These are phyloP conservation scores for Lichtheimia corymbifera DNA, from an alignment of 371 early-diverging fungal genomes.

Conservation along the genomic window DNA sequence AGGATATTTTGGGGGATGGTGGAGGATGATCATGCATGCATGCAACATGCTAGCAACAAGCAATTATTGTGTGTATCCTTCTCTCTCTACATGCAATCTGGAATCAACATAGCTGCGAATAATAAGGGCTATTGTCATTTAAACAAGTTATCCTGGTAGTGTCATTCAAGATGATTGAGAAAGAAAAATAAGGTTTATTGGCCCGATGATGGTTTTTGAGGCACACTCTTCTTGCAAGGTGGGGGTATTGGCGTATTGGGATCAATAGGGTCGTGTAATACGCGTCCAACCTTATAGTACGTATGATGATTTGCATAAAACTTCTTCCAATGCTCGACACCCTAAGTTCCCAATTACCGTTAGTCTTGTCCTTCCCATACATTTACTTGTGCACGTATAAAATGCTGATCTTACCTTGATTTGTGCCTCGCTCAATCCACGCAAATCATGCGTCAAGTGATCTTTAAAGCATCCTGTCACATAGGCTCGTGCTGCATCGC, in stretches of 20 bases:
- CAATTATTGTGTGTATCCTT: too few relatives aligned
- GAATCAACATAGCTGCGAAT: too few relatives aligned
- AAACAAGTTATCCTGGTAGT: neutral
- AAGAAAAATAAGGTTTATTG: neutral
- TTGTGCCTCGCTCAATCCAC: constrained; percentile 77
- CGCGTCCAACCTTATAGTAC: constrained; percentile 86
- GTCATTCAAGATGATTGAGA: neutral
- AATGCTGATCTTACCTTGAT: constrained; percentile 50
- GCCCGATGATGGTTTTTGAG: constrained; percentile 32
- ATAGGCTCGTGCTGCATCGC: constrained; percentile 92
- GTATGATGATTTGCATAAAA: constrained; percentile 86
- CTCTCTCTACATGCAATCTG: too few relatives aligned
- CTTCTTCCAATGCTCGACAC: constrained; percentile 81
- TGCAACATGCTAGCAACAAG: too few relatives aligned
- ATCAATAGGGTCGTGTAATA: constrained; percentile 79
- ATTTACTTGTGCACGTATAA: too few relatives aligned
- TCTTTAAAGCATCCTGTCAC: constrained; percentile 93
- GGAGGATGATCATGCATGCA: too few relatives aligned
- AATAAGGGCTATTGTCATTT: neutral
- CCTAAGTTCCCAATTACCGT: constrained; percentile 29
- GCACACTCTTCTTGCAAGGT: constrained; percentile 36
- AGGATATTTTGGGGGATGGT: too few relatives aligned
- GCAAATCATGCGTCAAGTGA: constrained; percentile 91
- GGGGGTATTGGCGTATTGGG: constrained; percentile 79
- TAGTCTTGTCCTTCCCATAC: too few relatives aligned